Base-by-base conservation (phyloP, 2,329 filamentous ascomycete genomes). In the Fusarium nanum region DNA sequence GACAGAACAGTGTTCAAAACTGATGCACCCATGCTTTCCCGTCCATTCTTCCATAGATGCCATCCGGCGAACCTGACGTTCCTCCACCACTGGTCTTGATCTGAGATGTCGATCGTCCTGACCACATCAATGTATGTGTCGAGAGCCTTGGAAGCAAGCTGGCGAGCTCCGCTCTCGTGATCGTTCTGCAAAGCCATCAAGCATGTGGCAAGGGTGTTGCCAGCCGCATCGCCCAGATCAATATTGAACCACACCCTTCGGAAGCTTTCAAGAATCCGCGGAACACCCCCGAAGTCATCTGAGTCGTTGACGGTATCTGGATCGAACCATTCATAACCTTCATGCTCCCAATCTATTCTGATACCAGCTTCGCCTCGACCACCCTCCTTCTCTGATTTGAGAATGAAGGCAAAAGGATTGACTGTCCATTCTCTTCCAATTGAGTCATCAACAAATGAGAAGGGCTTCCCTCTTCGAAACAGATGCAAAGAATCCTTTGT, bases 11-110 rank as follows among this genome's bases (percentile, higher is more conserved):
- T 82, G 47, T 79, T 82, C 41, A 87, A 80, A 28, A 91, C 88
- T 2, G 88, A 85, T 1, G 89, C 86, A 2, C 85, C 85, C 89
- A 92, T 92, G 75, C 86, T 89, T 67, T 89, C 88, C n/a, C 88
- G 84, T 0, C 88, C 88, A 56, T 89, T 89, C 72, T 89, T 89
- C 77, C 86, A 88, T 2, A 92, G 78, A 75, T 91, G 87, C 86
- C 90, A 92, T 4, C 84, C 87, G 4, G 82, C 83, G 79, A 87
- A 83, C 16, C 87, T 82, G n/a, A 86, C 75, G 28, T 82, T 83
- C 27, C 76, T 77, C 88, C 89, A 92, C 84, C 88, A 89, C 9
- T 76, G 77, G 1, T 83, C 76, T 73, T 57, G 4, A 12, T 69
- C 50, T 1, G 46, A 74, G 28, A 30, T 50, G 9, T 78, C 75